A percentile compares a stretch with the other conserved stretches of the same genome.
These are phyloP conservation scores for Cyathus striatus DNA, from an alignment of 768 basidiomycete genomes.

Conservation along the genomic window DNA sequence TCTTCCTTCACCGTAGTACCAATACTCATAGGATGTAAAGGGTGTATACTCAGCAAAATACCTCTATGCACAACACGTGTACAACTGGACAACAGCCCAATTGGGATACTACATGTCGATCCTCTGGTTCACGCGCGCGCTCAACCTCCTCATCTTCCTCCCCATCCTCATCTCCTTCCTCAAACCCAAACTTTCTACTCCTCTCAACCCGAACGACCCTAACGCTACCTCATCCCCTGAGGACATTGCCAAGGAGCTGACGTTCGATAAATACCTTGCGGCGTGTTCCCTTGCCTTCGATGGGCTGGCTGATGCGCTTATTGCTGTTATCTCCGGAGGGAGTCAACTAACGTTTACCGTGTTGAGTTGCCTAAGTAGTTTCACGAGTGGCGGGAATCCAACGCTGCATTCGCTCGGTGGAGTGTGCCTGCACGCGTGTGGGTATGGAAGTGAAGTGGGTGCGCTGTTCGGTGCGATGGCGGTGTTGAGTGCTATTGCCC, in stretches of 20 bases:
- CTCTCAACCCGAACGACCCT: slow-evolving; percentile 13
- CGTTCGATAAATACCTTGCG: slow-evolving; percentile 66
- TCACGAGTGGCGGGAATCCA: slow-evolving; percentile 67
- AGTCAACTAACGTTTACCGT: slow-evolving; percentile 49
- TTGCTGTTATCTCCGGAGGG: slow-evolving; percentile 48
- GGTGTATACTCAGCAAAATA: slow-evolving; percentile 72
- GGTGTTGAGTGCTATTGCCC: slow-evolving; percentile 59
- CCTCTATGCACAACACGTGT: slow-evolving; percentile 71
- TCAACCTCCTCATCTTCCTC: slow-evolving; percentile 61
- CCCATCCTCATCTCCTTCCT: slow-evolving; percentile 63
- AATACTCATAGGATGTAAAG: slow-evolving; percentile 35
- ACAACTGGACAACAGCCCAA: slow-evolving; percentile 62
- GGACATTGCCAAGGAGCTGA: slow-evolving; percentile 56
- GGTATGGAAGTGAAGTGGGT: slow-evolving; percentile 43
- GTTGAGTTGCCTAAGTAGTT: slow-evolving; percentile 56
- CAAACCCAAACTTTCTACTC: slow-evolving; percentile 41
- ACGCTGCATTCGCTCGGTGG: slow-evolving; percentile 68
- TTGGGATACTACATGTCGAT: slow-evolving; percentile 74
- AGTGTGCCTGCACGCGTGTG: slow-evolving; percentile 55
- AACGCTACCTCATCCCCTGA: too few relatives aligned
- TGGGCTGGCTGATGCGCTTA: slow-evolving; percentile 56
- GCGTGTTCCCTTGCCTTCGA: slow-evolving; percentile 64
- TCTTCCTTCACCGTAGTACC: not conserved
- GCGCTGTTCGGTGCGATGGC: slow-evolving; percentile 70
- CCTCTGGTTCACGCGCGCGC: slow-evolving; percentile 58